Percentiles rank a stretch among this genome's conserved stretches.
Evolutionary conservation across 164 flowering plant genomes (phyloP).

Genomic region (Chloranthus sessilifolius): DNA sequence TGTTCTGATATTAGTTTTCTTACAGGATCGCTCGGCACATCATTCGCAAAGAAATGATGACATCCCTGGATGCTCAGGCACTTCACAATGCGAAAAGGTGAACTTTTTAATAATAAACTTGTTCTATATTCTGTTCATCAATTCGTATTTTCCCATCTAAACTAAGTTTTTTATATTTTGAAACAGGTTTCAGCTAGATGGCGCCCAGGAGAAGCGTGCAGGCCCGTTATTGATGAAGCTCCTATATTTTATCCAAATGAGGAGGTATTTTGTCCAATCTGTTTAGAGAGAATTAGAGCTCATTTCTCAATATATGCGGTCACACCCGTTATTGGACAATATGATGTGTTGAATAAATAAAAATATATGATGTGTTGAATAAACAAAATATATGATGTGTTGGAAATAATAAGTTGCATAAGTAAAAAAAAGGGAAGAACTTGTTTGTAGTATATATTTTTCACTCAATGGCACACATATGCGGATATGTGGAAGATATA

Average conservation of each 20-base stretch:
- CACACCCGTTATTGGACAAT: no score
- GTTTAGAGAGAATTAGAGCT: background rate
- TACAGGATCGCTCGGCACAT: slow-evolving; percentile 35
- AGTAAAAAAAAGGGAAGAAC: no score
- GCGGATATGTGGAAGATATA: no score
- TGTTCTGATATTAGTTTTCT: slow-evolving; percentile 4
- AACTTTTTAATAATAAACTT: background rate
- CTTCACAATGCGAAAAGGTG: slow-evolving; percentile 40
- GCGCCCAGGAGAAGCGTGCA: slow-evolving; percentile 63
- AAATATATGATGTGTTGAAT: no score
- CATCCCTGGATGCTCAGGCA: no score
- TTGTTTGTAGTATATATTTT: no score
- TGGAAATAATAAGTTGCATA: no score
- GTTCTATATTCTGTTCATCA: background rate
- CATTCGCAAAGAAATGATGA: slow-evolving; percentile 18
- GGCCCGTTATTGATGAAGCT: slow-evolving; percentile 72
- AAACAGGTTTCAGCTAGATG: slow-evolving; percentile 60
- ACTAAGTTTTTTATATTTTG: slow-evolving; percentile 9
- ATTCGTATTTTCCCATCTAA: background rate
- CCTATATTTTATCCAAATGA: slow-evolving; percentile 70
- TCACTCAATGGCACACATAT: no score
- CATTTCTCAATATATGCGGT: background rate
- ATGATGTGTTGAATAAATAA: no score
- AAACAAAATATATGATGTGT: no score
- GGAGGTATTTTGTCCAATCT: slow-evolving; percentile 39